Evolutionary conservation across 345 rosid species (phyloP).

Genomic region (Rhodomyrtus tomentosa): DNA sequence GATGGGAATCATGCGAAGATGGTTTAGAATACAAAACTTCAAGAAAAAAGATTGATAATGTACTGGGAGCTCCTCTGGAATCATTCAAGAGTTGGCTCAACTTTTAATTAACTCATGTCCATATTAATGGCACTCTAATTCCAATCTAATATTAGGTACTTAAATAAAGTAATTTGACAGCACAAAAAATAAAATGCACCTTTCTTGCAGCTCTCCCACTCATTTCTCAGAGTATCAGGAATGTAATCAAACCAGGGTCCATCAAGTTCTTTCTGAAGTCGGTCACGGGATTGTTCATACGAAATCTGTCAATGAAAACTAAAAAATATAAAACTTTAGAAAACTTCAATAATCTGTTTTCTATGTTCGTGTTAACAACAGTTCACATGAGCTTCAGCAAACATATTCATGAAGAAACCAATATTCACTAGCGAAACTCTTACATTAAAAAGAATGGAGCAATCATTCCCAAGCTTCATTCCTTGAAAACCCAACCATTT

Average conservation of each 20-base stretch:
- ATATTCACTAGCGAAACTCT: slow-evolving; percentile 11
- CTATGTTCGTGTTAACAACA: not conserved
- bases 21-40: not conserved
- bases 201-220: slow-evolving; percentile 38
- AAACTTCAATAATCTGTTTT: slow-evolving; percentile 6
- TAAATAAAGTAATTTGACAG: not conserved
- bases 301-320: slow-evolving; percentile 55
- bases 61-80: not conserved
- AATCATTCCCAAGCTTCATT: slow-evolving; percentile 16
- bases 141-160: not conserved
- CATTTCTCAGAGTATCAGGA: slow-evolving; percentile 26
- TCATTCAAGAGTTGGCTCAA: not conserved
- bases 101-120: not conserved
- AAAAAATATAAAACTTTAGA: slow-evolving; percentile 56
- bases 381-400: not conserved
- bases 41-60: not conserved
- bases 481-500: slow-evolving; percentile 27
- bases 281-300: slow-evolving; percentile 23
- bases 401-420: not conserved
- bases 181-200: slow-evolving; percentile 11
- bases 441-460: slow-evolving; percentile 33
- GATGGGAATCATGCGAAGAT: not conserved
- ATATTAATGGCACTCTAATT: not conserved
- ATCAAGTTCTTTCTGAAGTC: slow-evolving; percentile 39
- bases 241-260: slow-evolving; percentile 57